Evolutionary conservation across 192 early-diverging fungal genomes (phyloP), one percentile per base, ranked within the genome.

Genomic region (Entomortierella lignicola): DNA sequence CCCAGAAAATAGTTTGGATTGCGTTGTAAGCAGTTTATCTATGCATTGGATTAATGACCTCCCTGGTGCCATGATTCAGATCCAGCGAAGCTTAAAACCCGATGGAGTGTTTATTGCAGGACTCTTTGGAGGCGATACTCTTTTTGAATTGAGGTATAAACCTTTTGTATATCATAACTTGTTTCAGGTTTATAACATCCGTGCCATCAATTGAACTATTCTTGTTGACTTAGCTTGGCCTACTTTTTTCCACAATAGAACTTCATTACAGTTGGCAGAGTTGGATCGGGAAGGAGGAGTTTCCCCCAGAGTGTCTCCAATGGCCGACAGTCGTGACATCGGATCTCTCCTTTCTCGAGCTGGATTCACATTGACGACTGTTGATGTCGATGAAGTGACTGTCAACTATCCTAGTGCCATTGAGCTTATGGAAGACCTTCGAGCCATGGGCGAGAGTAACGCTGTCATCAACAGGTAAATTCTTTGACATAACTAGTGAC

Each of bases 1-100:
- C 81, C 89, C 86, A 31, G 90, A 93, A 42, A 88, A 97, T 82
- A 92, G 91, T 31, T 73, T 97, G 66, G 97, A 99, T 54, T 93
- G 91, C 13, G 92, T 99, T 20, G 81, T 99, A 42, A 95, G 93
- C 77, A 93, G 88, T 55, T 63, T 97, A 62, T 88, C 91, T 2
- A 84, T 97, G 86, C 95, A 99, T 79, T 99, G 97, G 97, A 91
- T 99, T 44, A 99, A 99, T 65, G 97, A 99, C 83, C 87, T 99
- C 31, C 95, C 95, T 25, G 92, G 90, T 79, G 60, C 95, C 50
- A 82, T 99, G 75, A 95, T 95, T 25, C 95, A 97, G 77, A 87
- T 94, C 34, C 89, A 89, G 41, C 85, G 89, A 42, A 86, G 91
- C 1, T 81, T 99, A 54, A 95, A 97, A 64, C 94, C 96, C 0